These are phyloP conservation scores for Ophiostoma sp. DNA, from an alignment of 2,329 filamentous ascomycete species.

Conservation along the genomic window DNA sequence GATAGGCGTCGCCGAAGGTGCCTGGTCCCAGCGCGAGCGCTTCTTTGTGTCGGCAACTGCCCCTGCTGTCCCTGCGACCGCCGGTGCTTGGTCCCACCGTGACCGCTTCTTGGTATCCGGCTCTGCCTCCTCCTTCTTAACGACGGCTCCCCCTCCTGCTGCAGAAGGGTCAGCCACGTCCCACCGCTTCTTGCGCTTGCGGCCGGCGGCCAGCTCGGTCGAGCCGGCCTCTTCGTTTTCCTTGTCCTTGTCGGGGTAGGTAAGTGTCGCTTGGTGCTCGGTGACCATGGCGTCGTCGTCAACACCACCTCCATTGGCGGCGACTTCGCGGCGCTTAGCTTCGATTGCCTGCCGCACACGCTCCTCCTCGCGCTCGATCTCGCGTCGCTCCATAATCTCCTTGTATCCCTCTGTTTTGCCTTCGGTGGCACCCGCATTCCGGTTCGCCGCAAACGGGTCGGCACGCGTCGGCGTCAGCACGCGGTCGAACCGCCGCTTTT, in stretches of 20 bases:
- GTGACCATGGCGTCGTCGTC: conserved; percentile 65
- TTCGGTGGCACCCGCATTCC: conserved; percentile 62
- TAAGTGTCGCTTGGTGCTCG: conserved; percentile 74
- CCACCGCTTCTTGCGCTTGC: conserved; percentile 95
- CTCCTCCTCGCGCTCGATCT: conserved; percentile 91
- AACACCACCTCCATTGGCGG: conserved; percentile 44
- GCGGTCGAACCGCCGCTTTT: conserved; percentile 91
- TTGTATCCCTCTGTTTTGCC: conserved; percentile 76
- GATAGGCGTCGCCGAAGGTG: conserved; percentile 72
- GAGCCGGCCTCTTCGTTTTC: conserved; percentile 71
- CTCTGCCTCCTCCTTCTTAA: conserved; percentile 44
- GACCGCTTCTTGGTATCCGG: conserved; percentile 72
- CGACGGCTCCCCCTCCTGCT: conserved; percentile 34
- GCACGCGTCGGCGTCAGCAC: conserved; percentile 81
- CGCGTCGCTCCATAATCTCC: conserved; percentile 85
- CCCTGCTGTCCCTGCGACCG: conserved; percentile 52
- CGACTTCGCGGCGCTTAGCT: conserved; percentile 66
- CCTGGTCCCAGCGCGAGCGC: conserved; percentile 89
- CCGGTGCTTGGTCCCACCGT: conserved; percentile 83
- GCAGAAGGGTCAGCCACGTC: conserved; percentile 67
- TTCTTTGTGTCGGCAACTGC: conserved; percentile 62
- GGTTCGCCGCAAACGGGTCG: conserved; percentile 79
- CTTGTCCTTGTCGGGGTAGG: conserved; percentile 68
- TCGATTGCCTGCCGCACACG: conserved; percentile 78
- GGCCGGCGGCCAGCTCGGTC: conserved; percentile 62